A percentile compares a stretch with the other conserved stretches of the same genome.
These are phyloP conservation scores for Priceomyces carsonii DNA, from an alignment of 805 yeast species.

Conservation along the genomic window DNA sequence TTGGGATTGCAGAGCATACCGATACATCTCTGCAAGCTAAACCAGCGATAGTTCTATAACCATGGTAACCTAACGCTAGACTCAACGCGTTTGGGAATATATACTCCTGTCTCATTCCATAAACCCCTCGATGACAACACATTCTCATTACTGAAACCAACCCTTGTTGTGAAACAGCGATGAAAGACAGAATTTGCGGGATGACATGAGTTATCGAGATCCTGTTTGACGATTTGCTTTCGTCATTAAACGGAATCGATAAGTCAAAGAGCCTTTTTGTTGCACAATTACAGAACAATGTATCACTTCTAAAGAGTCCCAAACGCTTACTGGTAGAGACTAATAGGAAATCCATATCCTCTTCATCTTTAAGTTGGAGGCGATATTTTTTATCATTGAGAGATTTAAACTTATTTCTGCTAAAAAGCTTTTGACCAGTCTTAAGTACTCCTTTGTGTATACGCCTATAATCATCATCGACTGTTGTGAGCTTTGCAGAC, in stretches of 20 bases:
- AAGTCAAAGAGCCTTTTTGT: conserved; percentile 44
- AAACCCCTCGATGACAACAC: conserved; percentile 36
- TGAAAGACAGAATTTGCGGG: conserved; percentile 34
- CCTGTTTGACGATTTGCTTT: conserved; percentile 31
- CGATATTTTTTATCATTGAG: conserved; percentile 14
- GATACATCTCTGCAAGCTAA: conserved; percentile 27
- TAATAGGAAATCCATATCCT: conserved; percentile 17
- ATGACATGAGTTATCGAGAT: conserved; percentile 35
- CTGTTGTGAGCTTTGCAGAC: conserved; percentile 19
- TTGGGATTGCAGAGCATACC: conserved; percentile 15
- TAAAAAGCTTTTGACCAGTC: neutral
- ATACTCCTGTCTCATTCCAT: conserved; percentile 45
- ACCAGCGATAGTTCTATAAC: conserved; percentile 35
- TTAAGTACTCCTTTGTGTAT: conserved; percentile 24
- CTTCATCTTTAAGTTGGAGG: conserved; percentile 4
- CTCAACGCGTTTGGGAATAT: conserved; percentile 37
- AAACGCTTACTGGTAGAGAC: conserved; percentile 46
- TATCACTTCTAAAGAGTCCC: conserved; percentile 47
- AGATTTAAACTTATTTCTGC: conserved; percentile 9
- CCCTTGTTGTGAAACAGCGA: conserved; percentile 41
- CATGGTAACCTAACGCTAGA: conserved; percentile 25
- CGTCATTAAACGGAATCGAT: conserved; percentile 36
- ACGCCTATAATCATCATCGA: conserved; percentile 38
- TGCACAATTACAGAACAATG: conserved; percentile 49
- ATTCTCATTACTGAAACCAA: conserved; percentile 35